Base-by-base conservation (phyloP, 1,284 basidiomycete genomes). In the Irpex rosettiformis region DNA sequence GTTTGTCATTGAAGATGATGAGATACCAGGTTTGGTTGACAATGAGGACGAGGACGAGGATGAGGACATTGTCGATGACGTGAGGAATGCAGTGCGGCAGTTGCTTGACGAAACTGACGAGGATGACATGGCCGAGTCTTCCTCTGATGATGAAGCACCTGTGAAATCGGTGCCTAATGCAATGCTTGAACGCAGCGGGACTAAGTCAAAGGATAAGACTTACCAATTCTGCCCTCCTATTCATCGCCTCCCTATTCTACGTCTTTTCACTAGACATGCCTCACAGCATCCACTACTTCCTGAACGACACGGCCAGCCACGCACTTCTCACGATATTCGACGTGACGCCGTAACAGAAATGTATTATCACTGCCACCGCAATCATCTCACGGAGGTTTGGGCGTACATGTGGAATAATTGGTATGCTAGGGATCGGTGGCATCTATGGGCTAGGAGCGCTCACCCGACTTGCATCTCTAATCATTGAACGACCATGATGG, bases 381-480 rank as follows among this genome's bases (percentile, higher is more conserved):
- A 62, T 24, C 22, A 54, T 16, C 52, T 65, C 3, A 7, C 22
- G 0, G 62, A 65, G 45, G 61, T 63, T 1, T 65, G 62, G 64
- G 64, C 59, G 2, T 65, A 65, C 49, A 43, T 65, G 0, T 65
- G 64, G 62, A 63, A 57, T 18, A 57, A 55, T 0, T 65, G 64
- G 62, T 65, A 65, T 33, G 21, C 55, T 18, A 33, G 8, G 0
- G 4, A 28, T 6, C 42, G 55, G 13, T 65, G 64, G 64, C 27
- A 8, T 2, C 56, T 65, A 3, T 65, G 62, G 64, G 58, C 61
- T 0, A 58, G 59, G 0, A 57, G 58, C 0, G 59, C 61, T 1
- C 42, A 59, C 33, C 4, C 48, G 2, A 21, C 10, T 0, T 53
- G 51, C 7, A 62, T 65, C 7, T 56, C 62, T 0, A 33, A 45